A percentile compares a stretch with the other conserved stretches of the same genome.
phyloP scores from a whole-genome alignment of 1,284 basidiomycete species.

The Athelia sp. region DNA sequence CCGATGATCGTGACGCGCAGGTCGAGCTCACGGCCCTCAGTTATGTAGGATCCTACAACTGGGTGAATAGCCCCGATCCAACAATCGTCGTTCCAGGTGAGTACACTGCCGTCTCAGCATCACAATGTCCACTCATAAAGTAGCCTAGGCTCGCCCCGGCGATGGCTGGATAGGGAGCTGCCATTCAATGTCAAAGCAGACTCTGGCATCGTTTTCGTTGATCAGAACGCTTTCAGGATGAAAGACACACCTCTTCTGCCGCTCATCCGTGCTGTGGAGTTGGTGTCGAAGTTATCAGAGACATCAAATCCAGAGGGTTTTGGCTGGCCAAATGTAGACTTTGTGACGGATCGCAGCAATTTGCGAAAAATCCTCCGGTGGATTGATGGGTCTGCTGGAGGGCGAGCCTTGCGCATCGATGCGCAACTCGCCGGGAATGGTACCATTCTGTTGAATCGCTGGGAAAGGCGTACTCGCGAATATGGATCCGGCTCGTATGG shows the following conservation, averaged over 20 bases:
- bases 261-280: conserved; percentile 45
- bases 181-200: conserved; percentile 48
- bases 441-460: conserved; percentile 49
- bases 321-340: conserved; percentile 45
- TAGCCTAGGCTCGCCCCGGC: conserved; percentile 42
- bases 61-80: conserved; percentile 35
- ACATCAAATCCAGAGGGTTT: conserved; percentile 12
- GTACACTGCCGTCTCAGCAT: not conserved
- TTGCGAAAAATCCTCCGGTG: conserved; percentile 53
- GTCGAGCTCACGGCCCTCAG: conserved; percentile 28
- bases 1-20: too few relatives aligned
- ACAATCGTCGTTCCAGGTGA: conserved; percentile 54
- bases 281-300: conserved; percentile 9
- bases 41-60: conserved; percentile 53
- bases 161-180: conserved; percentile 38
- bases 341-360: conserved; percentile 54
- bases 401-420: conserved; percentile 51
- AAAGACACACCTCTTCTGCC: conserved; percentile 35
- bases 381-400: conserved; percentile 27
- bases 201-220: conserved; percentile 36
- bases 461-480: conserved; percentile 34
- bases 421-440: conserved; percentile 45
- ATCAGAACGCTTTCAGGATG: conserved; percentile 42
- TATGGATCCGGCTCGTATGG: conserved; percentile 36
- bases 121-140: not conserved